Base-by-base conservation (phyloP, 1,284 basidiomycete species). In the Malassezia caprae region DNA sequence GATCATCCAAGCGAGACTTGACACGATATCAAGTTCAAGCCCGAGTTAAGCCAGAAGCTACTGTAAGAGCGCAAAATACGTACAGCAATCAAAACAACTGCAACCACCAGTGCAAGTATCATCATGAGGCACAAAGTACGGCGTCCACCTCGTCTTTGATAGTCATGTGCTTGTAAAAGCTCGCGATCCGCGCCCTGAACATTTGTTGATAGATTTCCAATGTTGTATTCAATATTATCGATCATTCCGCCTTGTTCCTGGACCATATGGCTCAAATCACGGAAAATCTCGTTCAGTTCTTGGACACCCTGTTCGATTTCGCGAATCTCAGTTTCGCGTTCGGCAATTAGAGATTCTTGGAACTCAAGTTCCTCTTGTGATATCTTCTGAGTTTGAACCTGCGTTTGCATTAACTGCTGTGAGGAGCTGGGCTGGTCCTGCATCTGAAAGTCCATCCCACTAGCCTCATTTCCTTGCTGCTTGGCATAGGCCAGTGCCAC, bases 261-360 rank as follows among this genome's bases (percentile, higher is more conserved):
- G 1, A 99, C 90, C 40, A 99, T 82, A 17, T 89, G 90, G 34
- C 91, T 91, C 32, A 99, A 78, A 76, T 98, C 93, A 39, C 89
- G 82, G 80, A 99, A 98, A 68, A 99, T 96, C 76, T 96, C 90
- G 46, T 90, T 85, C 43, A 99, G 78, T 75, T 99, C 93, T 69
- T 96, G 90, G 51, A 99, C 96, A 6, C 94, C 93, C 1, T 83
- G 85, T 77, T 98, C 94, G 59, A 99, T 99, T 72, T 96, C 91
- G 41, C 87, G 83, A 56, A 98, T 98, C 72, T 96, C 93, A 0
- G 80, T 80, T 75, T 99, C 93, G 17, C 94, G 87, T 75, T 96
- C 93, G 55, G 87, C 87, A 59, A 98, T 94, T 32, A 98, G 78
- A 11, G 88, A 87, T 69, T 99, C 93, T 74, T 98, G 94, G 75